Evolutionary conservation across 768 basidiomycete genomes (phyloP), one percentile per base, ranked within the genome.

Genomic region (Podaxis sp.): DNA sequence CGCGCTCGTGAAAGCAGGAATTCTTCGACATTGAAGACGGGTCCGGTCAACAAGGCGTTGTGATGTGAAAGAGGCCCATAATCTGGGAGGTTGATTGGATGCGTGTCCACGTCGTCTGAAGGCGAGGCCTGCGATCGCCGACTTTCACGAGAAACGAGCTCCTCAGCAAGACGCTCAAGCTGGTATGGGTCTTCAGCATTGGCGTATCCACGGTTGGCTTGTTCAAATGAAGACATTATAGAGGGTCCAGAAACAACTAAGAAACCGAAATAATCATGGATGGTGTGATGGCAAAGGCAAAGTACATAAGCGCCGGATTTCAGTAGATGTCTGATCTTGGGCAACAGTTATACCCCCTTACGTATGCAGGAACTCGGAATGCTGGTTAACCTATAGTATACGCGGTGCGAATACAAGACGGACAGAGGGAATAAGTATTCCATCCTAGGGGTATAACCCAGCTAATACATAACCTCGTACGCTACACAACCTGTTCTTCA

Each of bases 1-100:
- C 93, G 88, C 30, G 90, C 82, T 52, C 96, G 86, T 12, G 93
- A 93, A 48, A 95, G 84, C 2, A 99, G 85, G 76, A 99, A 98
- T 1, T 83, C 82, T 70, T 98, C 95, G 17, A 93, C 87, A 68
- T 92, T 80, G 75, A 96, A 99, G 1, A 77, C 75, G 28, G 85
- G 78, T 0, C 87, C 81, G 2, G 82, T 83, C 49, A 98, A 82
- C 67, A 88, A 85, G 4, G 87, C 80, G 72, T 96, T 90, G 71
- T 83, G 75, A 69, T 96, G 95, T 2, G 93, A 88, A 57, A 98
- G 82, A 52, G 95, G 92, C 6, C 81, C 70, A 71, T 84, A 84
- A 65, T 82, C 76, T 17, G 89, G 90, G 24, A 92, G 79, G 66
- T 86, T 82, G 65, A 80, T 80, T 40, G 68, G 58, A 11, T 67